Percentiles rank a stretch among this genome's conserved stretches.
These are phyloP conservation scores for Echeveria elegans DNA, from an alignment of 164 flowering plant species.

Conservation along the genomic window DNA sequence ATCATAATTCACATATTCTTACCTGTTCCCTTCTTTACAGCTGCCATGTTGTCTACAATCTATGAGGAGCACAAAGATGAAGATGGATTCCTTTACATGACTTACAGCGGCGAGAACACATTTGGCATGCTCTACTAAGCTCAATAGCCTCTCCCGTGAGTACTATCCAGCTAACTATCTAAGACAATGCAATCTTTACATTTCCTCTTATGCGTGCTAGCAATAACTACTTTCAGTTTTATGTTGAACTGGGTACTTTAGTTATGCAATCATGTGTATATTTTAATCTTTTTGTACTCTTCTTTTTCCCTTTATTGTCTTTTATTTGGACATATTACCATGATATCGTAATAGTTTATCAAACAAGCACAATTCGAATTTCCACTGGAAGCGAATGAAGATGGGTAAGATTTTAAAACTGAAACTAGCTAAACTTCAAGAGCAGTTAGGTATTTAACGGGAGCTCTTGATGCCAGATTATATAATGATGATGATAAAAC, in stretches of 20 bases:
- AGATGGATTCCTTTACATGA: constrained; percentile 89
- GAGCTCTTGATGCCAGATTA: too few species aligned
- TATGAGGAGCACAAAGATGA: constrained; percentile 85
- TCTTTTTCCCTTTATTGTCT: not conserved
- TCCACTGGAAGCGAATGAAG: too few species aligned
- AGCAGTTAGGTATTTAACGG: too few species aligned
- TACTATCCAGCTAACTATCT: not conserved
- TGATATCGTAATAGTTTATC: too few species aligned
- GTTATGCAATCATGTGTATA: not conserved
- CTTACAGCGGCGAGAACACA: constrained; percentile 91
- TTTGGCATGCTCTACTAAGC: constrained; percentile 37
- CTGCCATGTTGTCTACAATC: constrained; percentile 82
- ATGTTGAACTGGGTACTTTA: not conserved
- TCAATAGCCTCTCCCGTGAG: constrained; percentile 14
- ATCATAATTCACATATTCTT: too few species aligned
- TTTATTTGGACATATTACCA: not conserved
- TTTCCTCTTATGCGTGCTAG: not conserved
- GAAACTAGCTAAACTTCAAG: too few species aligned
- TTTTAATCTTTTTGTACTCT: not conserved
- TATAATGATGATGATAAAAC: too few species aligned
- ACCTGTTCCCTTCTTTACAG: constrained; percentile 11
- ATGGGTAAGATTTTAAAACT: too few species aligned
- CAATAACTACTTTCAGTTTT: not conserved
- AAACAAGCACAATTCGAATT: too few species aligned
- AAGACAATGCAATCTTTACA: not conserved